Conservation (phyloP, 2,329 filamentous ascomycete genomes). For the Alternaria postmessia region DNA sequence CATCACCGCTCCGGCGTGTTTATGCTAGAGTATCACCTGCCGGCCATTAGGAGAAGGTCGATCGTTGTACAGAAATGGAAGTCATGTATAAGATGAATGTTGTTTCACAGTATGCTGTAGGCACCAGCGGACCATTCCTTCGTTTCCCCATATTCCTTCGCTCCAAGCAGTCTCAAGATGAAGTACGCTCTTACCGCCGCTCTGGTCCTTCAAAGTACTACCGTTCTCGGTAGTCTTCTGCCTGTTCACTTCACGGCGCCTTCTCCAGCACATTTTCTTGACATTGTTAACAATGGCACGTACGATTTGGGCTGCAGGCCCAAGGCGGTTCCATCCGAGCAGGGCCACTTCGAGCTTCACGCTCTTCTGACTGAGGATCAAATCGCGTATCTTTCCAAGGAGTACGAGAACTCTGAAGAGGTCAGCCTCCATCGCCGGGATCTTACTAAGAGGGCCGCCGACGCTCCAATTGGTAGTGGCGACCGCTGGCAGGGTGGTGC, state of each 20-base stretch:
- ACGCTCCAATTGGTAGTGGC: constrained; percentile 49
- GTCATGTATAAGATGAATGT: constrained; percentile 15
- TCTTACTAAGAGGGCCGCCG: constrained; percentile 40
- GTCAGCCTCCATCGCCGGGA: constrained; percentile 33
- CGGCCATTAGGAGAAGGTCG: constrained; percentile 22
- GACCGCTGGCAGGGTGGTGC: constrained; percentile 54
- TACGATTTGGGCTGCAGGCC: constrained; percentile 48
- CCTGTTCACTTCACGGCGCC: constrained; percentile 45
- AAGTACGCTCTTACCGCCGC: constrained; percentile 44
- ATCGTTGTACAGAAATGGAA: background rate
- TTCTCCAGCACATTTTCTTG: constrained; percentile 38
- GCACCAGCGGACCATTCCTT: background rate
- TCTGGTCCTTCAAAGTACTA: constrained; percentile 38
- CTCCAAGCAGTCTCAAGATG: constrained; percentile 26
- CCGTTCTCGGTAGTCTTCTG: constrained; percentile 40
- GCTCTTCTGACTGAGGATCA: constrained; percentile 47
- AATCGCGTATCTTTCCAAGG: constrained; percentile 39
- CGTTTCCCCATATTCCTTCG: constrained; percentile 10
- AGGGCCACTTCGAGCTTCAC: constrained; percentile 44
- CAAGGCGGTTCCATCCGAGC: constrained; percentile 39
- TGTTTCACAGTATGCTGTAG: background rate
- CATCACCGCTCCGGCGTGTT: background rate
- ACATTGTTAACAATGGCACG: constrained; percentile 46
- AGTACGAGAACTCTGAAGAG: constrained; percentile 32
- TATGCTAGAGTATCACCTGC: constrained; percentile 14